phyloP scores from a whole-genome alignment of 2,329 filamentous ascomycete genomes.

The Fusarium longipes region DNA sequence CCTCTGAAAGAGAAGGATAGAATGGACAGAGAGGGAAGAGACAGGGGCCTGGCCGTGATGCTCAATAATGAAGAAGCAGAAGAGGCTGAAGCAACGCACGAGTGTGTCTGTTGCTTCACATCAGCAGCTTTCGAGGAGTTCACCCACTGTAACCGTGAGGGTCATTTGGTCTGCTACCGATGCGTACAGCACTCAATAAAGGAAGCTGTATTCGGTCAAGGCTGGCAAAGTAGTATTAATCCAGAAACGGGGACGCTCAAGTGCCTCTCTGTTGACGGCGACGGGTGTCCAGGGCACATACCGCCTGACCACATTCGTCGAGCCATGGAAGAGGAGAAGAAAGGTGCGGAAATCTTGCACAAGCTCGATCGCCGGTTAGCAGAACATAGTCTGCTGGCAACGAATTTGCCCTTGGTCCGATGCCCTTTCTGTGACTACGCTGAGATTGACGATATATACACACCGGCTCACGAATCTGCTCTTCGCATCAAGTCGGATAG shows the following conservation, averaged over 20 bases:
- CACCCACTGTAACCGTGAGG: slow-evolving; percentile 73
- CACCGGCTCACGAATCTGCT: slow-evolving; percentile 64
- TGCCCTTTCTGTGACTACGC: slow-evolving; percentile 95
- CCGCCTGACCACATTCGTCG: slow-evolving; percentile 75
- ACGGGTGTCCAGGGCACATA: slow-evolving; percentile 80
- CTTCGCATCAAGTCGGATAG: slow-evolving; percentile 68
- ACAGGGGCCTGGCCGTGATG: slow-evolving; percentile 63
- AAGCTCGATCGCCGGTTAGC: slow-evolving; percentile 84
- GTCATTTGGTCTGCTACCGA: slow-evolving; percentile 81
- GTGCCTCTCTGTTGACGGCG: slow-evolving; percentile 80
- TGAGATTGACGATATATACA: slow-evolving; percentile 83
- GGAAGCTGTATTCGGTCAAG: slow-evolving; percentile 93
- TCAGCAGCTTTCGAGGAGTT: slow-evolving; percentile 79
- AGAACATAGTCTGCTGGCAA: slow-evolving; percentile 78
- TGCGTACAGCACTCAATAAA: slow-evolving; percentile 85
- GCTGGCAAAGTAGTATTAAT: slow-evolving; percentile 86
- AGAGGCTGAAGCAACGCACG: slow-evolving; percentile 65
- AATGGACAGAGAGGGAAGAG: slow-evolving; percentile 60
- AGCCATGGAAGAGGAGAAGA: slow-evolving; percentile 76
- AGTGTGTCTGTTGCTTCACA: slow-evolving; percentile 84
- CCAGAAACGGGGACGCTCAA: slow-evolving; percentile 77
- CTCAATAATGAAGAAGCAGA: slow-evolving; percentile 71
- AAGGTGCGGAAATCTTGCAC: slow-evolving; percentile 76
- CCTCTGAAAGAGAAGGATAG: slow-evolving; percentile 62
- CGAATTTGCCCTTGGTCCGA: slow-evolving; percentile 78